Percentiles rank a stretch among this genome's conserved stretches.
These are phyloP conservation scores for Trametes gibbosa DNA, from an alignment of 768 basidiomycete species.

Conservation along the genomic window DNA sequence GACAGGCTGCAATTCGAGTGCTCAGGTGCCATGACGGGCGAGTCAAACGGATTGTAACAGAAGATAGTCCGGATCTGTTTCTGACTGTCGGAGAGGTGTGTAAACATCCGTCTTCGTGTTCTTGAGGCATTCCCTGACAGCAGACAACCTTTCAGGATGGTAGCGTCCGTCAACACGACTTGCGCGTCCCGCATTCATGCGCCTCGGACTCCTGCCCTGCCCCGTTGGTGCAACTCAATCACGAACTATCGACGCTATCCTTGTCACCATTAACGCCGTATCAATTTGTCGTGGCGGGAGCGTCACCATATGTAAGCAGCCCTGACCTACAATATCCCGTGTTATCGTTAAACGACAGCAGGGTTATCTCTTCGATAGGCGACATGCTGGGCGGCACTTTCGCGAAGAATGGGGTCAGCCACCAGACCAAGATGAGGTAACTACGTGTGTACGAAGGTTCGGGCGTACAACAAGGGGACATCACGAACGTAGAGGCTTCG, in stretches of 20 bases:
- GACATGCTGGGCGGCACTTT: slow-evolving; percentile 62
- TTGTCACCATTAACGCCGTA: slow-evolving; percentile 78
- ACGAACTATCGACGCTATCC: slow-evolving; percentile 70
- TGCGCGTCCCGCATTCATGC: slow-evolving; percentile 72
- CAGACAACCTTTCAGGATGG: slow-evolving; percentile 60
- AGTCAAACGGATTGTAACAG: slow-evolving; percentile 77
- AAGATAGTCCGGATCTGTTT: slow-evolving; percentile 75
- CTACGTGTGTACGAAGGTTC: slow-evolving; percentile 81
- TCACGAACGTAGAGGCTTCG: slow-evolving; percentile 37
- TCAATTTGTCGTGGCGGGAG: slow-evolving; percentile 83
- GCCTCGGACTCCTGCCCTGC: slow-evolving; percentile 55
- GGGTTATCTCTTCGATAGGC: slow-evolving; percentile 83
- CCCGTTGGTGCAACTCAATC: slow-evolving; percentile 62
- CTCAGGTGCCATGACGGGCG: slow-evolving; percentile 69
- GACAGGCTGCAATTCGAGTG: slow-evolving; percentile 48
- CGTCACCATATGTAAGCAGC: slow-evolving; percentile 65
- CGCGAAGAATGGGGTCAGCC: slow-evolving; percentile 69
- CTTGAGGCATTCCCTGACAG: neutral
- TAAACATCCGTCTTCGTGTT: neutral
- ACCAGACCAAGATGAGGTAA: slow-evolving; percentile 47
- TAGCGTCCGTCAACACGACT: slow-evolving; percentile 83
- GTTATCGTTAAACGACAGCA: slow-evolving; percentile 30
- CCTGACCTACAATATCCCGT: neutral
- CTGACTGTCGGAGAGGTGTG: slow-evolving; percentile 76
- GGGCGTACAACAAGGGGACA: slow-evolving; percentile 44